Evolutionary conservation across 2,329 filamentous ascomycete species (phyloP).

Genomic region (Cladophialophora exuberans): DNA sequence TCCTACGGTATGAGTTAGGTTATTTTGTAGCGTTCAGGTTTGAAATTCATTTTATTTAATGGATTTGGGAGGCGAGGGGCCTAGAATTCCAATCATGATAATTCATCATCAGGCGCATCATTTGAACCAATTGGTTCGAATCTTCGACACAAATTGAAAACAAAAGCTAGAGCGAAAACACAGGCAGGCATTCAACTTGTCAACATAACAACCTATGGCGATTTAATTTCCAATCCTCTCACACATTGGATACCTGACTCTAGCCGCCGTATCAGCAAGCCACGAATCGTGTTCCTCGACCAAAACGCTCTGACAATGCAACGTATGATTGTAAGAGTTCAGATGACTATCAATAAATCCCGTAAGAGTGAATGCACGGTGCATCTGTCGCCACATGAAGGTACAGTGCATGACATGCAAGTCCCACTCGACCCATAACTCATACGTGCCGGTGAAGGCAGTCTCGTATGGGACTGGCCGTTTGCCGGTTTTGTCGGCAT

Average conservation of each 20-base stretch:
- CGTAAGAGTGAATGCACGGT: background rate
- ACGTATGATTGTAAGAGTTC: background rate
- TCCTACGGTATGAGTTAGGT: background rate
- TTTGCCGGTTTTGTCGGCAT: background rate
- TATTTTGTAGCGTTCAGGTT: background rate
- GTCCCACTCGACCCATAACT: background rate
- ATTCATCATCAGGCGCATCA: background rate
- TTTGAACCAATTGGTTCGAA: background rate
- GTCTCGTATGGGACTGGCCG: background rate
- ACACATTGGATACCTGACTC: background rate
- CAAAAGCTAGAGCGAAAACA: background rate
- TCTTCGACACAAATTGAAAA: background rate
- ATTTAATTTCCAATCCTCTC: background rate
- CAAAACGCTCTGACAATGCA: conserved; percentile 5
- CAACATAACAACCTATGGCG: background rate
- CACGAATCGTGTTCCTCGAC: background rate
- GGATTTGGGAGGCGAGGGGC: background rate
- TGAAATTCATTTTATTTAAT: background rate
- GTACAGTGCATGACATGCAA: background rate
- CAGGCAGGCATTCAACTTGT: background rate
- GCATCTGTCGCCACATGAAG: conserved; percentile 1
- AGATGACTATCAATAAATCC: background rate
- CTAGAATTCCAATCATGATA: background rate
- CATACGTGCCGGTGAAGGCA: background rate
- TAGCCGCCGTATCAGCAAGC: background rate